Evolutionary conservation across 192 early-diverging fungal species (phyloP).

Genomic region (Piromyces sp.): DNA sequence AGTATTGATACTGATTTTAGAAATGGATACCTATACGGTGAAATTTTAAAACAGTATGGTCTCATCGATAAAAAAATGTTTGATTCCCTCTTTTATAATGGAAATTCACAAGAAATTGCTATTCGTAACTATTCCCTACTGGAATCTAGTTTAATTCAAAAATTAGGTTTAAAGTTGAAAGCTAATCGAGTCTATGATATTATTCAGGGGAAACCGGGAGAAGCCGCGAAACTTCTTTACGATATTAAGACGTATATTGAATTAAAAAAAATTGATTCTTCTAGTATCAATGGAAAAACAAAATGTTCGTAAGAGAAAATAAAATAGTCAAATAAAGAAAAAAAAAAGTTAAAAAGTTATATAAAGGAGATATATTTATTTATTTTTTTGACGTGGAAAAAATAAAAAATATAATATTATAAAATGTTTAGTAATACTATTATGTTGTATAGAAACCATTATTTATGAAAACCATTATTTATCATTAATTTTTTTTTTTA

Average conservation of each 20-base stretch:
- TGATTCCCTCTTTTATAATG: not conserved
- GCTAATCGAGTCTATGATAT: not conserved
- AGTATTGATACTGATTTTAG: not conserved
- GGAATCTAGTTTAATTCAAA: not conserved
- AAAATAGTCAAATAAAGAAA: not conserved
- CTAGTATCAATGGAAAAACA: not conserved
- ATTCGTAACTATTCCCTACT: not conserved
- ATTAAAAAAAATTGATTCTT: not conserved
- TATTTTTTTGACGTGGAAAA: too few relatives aligned
- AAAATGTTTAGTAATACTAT: too few relatives aligned
- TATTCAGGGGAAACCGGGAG: not conserved
- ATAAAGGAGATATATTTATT: too few relatives aligned
- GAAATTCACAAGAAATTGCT: not conserved
- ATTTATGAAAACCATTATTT: too few relatives aligned
- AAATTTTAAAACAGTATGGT: not conserved
- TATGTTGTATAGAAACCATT: too few relatives aligned
- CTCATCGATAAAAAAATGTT: not conserved
- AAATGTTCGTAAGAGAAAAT: not conserved
- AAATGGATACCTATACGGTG: not conserved
- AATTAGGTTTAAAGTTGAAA: not conserved
- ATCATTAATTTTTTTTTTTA: too few relatives aligned
- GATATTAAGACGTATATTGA: not conserved
- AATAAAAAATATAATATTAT: too few relatives aligned
- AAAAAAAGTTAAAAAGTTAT: too few relatives aligned
- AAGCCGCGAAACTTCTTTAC: not conserved